Percentiles rank a stretch among this genome's conserved stretches.
phyloP scores from a whole-genome alignment of 495 filamentous ascomycete genomes.

The Parmelia sp. region DNA sequence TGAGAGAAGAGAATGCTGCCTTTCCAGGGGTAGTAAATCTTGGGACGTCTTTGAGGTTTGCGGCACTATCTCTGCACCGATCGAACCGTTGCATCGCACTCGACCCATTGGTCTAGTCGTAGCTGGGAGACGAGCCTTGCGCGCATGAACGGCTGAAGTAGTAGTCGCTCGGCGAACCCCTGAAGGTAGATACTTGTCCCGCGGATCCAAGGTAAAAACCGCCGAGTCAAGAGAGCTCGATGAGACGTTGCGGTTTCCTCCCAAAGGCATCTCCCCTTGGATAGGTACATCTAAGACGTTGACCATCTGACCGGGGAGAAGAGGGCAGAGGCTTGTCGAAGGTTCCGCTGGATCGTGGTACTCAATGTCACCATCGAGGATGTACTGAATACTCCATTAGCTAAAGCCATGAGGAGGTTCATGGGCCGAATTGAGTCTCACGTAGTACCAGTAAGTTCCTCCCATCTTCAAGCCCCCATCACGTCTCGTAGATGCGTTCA shows the following conservation, averaged over 20 bases:
- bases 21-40: background rate
- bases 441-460: conserved; percentile 91
- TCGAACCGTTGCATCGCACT: conserved; percentile 4
- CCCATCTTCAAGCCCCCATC: conserved; percentile 84
- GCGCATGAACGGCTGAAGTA: conserved; percentile 35
- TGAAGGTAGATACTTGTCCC: conserved; percentile 61
- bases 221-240: conserved; percentile 38
- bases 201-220: conserved; percentile 69
- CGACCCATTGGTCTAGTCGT: background rate
- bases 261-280: conserved; percentile 48
- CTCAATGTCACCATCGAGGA: conserved; percentile 68
- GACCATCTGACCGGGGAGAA: conserved; percentile 77
- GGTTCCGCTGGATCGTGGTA: conserved; percentile 62
- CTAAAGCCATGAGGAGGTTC: background rate
- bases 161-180: conserved; percentile 36
- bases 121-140: conserved; percentile 8
- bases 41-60: background rate
- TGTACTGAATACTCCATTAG: conserved; percentile 52
- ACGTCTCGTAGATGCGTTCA: conserved; percentile 49
- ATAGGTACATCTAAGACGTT: conserved; percentile 76
- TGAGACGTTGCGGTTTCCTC: conserved; percentile 34
- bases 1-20: conserved; percentile 20
- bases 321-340: conserved; percentile 72
- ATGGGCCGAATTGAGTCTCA: conserved; percentile 37
- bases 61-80: background rate